These are phyloP conservation scores for Polygonum maritimum DNA, from an alignment of 148 eudicot genomes.

Conservation along the genomic window DNA sequence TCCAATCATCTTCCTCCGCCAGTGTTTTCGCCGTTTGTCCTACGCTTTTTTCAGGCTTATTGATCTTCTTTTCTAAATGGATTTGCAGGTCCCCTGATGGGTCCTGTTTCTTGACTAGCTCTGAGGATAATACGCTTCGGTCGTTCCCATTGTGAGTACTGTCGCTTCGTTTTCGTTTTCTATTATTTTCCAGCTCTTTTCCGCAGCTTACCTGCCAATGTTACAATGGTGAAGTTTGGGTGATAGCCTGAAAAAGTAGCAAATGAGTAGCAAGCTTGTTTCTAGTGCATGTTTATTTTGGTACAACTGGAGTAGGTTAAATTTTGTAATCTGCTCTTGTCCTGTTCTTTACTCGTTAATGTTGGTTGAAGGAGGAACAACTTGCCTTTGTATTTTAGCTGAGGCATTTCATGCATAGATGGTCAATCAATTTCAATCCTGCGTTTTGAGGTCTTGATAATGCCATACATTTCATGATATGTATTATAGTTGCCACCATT, in stretches of 20 bases:
- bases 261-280: background rate
- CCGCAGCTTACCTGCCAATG: background rate
- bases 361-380: background rate
- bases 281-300: background rate
- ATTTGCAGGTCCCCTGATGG: conserved; percentile 89
- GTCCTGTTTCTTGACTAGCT: conserved; percentile 62
- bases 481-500: background rate
- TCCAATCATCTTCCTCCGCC: background rate
- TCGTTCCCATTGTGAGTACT: conserved; percentile 52
- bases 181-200: no score
- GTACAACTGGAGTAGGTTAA: background rate
- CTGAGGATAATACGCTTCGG: conserved; percentile 69
- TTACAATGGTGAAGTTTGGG: background rate
- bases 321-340: background rate
- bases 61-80: background rate
- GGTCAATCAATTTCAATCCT: background rate
- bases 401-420: background rate
- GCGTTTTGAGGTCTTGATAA: background rate
- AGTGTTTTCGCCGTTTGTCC: background rate
- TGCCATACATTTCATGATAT: background rate
- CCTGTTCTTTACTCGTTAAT: background rate
- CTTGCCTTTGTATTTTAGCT: background rate
- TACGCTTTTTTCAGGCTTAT: no score
- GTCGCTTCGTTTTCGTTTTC: background rate
- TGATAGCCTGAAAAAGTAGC: background rate